These are phyloP conservation scores for Pogostemon cablin DNA, from an alignment of 257 asterid species.

Conservation along the genomic window DNA sequence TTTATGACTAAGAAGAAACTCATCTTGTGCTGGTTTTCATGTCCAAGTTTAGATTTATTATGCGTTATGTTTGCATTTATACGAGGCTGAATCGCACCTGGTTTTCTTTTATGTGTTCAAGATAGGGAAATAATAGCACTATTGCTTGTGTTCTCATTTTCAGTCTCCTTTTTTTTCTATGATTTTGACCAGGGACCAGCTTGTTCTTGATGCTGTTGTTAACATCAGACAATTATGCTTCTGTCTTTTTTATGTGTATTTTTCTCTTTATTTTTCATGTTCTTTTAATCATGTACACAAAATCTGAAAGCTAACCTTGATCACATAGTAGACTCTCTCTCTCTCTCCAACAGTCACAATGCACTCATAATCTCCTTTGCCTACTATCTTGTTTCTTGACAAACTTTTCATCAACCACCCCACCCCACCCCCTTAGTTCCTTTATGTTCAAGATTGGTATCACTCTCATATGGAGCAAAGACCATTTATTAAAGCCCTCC, in stretches of 20 bases:
- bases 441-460: conserved; percentile 44
- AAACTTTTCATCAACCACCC: conserved; percentile 1
- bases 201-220: conserved; percentile 25
- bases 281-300: conserved; percentile 1
- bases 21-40: background rate
- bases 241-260: conserved; percentile 14
- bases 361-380: background rate
- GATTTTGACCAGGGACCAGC: conserved; percentile 24
- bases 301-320: conserved; percentile 15
- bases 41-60: background rate
- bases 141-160: conserved; percentile 6
- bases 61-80: background rate
- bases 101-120: background rate
- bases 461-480: conserved; percentile 31
- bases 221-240: conserved; percentile 12
- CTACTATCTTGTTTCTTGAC: conserved; percentile 15
- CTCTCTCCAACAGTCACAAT: background rate
- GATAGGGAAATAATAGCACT: background rate
- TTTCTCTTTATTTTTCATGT: background rate
- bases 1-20: background rate
- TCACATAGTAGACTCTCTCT: background rate
- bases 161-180: background rate
- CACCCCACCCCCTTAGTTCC: conserved; percentile 28
- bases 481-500: conserved; percentile 32
- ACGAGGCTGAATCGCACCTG: too few species aligned